Percentiles rank a stretch among this genome's conserved stretches.
Evolutionary conservation across 1,284 basidiomycete species (phyloP).

Genomic region (Ceratobasidium sp.): DNA sequence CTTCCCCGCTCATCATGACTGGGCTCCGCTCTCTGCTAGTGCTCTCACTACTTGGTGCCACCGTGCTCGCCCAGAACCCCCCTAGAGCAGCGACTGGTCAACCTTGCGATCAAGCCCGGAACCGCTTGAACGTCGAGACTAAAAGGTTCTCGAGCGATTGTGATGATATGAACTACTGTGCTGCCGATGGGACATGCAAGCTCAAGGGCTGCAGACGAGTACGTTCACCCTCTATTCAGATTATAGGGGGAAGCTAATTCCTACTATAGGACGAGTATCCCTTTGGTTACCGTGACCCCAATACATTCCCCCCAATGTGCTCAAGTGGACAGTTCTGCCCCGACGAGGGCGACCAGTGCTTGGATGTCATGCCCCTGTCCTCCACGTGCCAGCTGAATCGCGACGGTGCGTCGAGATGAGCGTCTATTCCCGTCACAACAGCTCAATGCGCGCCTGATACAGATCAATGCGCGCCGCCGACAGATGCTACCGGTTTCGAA

Average conservation of each 20-base stretch:
- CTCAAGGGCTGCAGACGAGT: constrained; percentile 54
- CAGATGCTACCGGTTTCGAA: constrained; percentile 47
- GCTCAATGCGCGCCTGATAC: not conserved
- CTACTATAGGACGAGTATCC: constrained; percentile 50
- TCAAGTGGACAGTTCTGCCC: constrained; percentile 54
- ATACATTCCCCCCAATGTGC: constrained; percentile 54
- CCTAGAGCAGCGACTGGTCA: not conserved
- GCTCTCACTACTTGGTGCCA: not conserved
- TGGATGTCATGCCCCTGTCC: constrained; percentile 51
- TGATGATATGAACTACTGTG: constrained; percentile 66
- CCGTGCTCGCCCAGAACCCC: constrained; percentile 11
- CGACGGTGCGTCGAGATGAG: constrained; percentile 53
- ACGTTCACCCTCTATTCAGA: not conserved
- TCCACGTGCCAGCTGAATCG: constrained; percentile 57
- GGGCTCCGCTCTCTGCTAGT: constrained; percentile 7
- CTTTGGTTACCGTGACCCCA: constrained; percentile 52
- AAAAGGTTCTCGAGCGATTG: constrained; percentile 72
- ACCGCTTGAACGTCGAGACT: constrained; percentile 64
- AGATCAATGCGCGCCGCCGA: constrained; percentile 53
- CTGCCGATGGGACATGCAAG: constrained; percentile 52
- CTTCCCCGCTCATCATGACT: not conserved
- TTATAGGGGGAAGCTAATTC: not conserved
- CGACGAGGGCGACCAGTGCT: constrained; percentile 56
- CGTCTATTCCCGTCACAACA: not conserved
- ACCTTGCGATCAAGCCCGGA: constrained; percentile 46